Evolutionary conservation across 352 stramenopile genomes (phyloP).

Genomic region (Phytophthora tentaculata): DNA sequence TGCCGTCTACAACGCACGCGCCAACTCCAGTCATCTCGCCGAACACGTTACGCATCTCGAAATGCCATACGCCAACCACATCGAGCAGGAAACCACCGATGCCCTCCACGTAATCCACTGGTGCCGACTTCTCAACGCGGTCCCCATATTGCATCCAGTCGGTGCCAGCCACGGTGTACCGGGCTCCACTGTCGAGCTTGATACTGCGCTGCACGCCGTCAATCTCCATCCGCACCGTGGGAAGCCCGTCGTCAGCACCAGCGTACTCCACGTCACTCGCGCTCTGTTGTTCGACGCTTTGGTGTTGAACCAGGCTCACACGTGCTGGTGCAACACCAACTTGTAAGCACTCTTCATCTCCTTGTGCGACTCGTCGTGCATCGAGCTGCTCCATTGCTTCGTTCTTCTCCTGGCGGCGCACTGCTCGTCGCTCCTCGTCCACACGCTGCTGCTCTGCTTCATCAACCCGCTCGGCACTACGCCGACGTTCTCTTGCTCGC

Average conservation of each 20-base stretch:
- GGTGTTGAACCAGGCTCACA: background rate
- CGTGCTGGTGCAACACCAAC: background rate
- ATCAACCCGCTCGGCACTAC: background rate
- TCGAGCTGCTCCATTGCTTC: background rate
- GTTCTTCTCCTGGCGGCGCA: background rate
- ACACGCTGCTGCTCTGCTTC: background rate
- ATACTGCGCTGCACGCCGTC: background rate
- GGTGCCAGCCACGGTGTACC: background rate
- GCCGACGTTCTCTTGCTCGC: background rate
- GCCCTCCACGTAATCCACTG: constrained; percentile 6
- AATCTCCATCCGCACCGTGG: background rate
- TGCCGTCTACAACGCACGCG: background rate
- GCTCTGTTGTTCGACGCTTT: background rate
- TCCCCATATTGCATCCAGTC: constrained; percentile 8
- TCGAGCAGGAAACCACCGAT: constrained; percentile 12
- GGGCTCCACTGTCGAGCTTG: constrained; percentile 11
- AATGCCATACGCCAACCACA: constrained; percentile 4
- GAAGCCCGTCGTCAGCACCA: background rate
- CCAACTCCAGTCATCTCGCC: background rate
- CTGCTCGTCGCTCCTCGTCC: background rate
- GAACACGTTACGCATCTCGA: constrained; percentile 1
- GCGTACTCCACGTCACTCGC: background rate
- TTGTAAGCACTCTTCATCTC: background rate
- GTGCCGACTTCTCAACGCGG: background rate
- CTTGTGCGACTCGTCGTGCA: background rate